Conservation (phyloP, 2,329 filamentous ascomycete genomes). For the Sclerotinia subarctica region DNA sequence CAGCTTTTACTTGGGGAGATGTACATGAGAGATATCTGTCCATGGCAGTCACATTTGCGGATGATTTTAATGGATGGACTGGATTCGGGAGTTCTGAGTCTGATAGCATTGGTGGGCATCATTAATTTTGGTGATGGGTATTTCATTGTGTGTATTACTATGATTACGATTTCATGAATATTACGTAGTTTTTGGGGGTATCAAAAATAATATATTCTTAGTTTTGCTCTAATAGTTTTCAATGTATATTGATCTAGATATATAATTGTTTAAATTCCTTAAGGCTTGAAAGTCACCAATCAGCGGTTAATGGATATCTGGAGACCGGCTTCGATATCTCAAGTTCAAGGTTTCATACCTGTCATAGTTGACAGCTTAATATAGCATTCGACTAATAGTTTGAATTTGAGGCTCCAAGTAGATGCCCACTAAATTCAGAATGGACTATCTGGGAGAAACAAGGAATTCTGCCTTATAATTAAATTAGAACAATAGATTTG, state of each 20-base stretch:
- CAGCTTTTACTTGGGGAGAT: constrained; percentile 71
- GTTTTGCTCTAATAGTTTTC: not conserved
- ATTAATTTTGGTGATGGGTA: not conserved
- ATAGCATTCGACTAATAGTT: no score
- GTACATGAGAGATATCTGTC: constrained; percentile 62
- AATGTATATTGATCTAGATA: not conserved
- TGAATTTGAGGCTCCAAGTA: no score
- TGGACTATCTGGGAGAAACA: no score
- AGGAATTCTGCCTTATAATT: no score
- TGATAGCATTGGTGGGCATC: not conserved
- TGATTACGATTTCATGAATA: not conserved
- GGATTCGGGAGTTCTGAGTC: constrained; percentile 27
- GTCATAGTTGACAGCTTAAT: no score
- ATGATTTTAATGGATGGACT: constrained; percentile 69
- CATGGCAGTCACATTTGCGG: constrained; percentile 67
- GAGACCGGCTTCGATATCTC: no score
- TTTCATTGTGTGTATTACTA: not conserved
- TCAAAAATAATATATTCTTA: not conserved
- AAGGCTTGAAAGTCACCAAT: not conserved
- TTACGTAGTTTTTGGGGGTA: not conserved
- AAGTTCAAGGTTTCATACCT: no score
- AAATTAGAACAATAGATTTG: no score
- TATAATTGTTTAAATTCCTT: not conserved
- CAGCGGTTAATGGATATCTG: no score
- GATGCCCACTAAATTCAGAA: no score